phyloP scores from a whole-genome alignment of 192 early-diverging fungal species.

The Phycomyces nitens region DNA sequence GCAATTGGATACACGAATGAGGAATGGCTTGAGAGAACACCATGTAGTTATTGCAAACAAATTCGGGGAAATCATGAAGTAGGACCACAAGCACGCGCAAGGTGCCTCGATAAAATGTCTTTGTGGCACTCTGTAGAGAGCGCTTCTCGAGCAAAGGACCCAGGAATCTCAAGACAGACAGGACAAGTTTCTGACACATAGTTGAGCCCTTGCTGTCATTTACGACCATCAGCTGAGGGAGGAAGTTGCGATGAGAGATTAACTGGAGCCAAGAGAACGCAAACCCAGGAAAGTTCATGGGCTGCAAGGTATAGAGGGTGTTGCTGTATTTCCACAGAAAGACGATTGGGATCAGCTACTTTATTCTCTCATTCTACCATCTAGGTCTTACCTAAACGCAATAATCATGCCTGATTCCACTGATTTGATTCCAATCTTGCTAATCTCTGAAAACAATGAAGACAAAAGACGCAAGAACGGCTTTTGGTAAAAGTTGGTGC shows the following conservation, averaged over 20 bases:
- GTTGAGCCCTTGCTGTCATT: constrained; percentile 77
- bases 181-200: constrained; percentile 78
- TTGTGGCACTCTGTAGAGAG: constrained; percentile 57
- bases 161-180: constrained; percentile 79
- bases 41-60: constrained; percentile 88
- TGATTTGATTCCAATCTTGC: constrained; percentile 3
- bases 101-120: constrained; percentile 84
- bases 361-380: not conserved
- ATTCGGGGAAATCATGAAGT: constrained; percentile 97
- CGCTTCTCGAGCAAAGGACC: constrained; percentile 75
- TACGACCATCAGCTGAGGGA: constrained; percentile 81
- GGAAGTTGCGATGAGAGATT: constrained; percentile 86
- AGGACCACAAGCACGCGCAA: constrained; percentile 87
- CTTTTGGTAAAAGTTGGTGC: constrained; percentile 80
- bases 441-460: constrained; percentile 76
- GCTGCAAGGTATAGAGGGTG: constrained; percentile 82
- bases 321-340: constrained; percentile 65
- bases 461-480: constrained; percentile 90
- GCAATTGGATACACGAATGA: constrained; percentile 85
- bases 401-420: constrained; percentile 16
- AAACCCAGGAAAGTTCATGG: constrained; percentile 87
- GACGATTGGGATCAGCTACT: too few relatives aligned
- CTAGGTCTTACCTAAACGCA: constrained; percentile 18
- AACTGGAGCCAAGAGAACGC: constrained; percentile 93
- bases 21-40: constrained; percentile 91